These are phyloP conservation scores for Globomyces pollinis-pini DNA, from an alignment of 192 early-diverging fungal species.

Conservation along the genomic window DNA sequence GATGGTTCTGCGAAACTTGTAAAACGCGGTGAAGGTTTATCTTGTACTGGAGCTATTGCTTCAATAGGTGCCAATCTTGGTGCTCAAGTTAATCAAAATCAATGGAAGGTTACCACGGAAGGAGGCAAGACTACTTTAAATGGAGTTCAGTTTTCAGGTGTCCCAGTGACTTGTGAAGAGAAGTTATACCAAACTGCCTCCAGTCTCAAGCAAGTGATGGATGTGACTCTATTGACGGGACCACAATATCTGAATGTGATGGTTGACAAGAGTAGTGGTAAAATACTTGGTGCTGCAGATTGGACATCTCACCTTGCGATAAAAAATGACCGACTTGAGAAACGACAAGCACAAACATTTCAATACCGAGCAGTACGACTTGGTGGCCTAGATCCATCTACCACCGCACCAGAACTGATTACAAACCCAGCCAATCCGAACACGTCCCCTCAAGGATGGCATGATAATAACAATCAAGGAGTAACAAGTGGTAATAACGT, in stretches of 20 bases:
- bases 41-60: not conserved
- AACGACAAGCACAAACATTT: not conserved
- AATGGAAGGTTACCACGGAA: not conserved
- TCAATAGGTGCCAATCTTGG: not conserved
- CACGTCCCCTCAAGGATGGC: conserved; percentile 15
- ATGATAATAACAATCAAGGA: conserved; percentile 11
- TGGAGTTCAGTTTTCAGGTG: not conserved
- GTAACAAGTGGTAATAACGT: conserved; percentile 47
- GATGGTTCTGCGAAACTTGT: not conserved
- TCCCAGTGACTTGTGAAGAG: not conserved
- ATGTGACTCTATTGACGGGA: not conserved
- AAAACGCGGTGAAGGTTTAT: not conserved
- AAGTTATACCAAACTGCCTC: not conserved
- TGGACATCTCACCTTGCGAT: not conserved
- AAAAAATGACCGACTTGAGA: not conserved
- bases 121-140: not conserved
- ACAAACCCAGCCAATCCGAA: conserved; percentile 10
- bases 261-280: conserved; percentile 1
- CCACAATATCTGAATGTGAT: not conserved
- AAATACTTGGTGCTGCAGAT: conserved; percentile 4
- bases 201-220: not conserved
- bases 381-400: not conserved
- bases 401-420: not conserved
- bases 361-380: not conserved
- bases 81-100: not conserved